Percentiles rank a stretch among this genome's conserved stretches.
Conservation (phyloP, 495 filamentous ascomycete species). For the Elasticomyces elasticus region DNA sequence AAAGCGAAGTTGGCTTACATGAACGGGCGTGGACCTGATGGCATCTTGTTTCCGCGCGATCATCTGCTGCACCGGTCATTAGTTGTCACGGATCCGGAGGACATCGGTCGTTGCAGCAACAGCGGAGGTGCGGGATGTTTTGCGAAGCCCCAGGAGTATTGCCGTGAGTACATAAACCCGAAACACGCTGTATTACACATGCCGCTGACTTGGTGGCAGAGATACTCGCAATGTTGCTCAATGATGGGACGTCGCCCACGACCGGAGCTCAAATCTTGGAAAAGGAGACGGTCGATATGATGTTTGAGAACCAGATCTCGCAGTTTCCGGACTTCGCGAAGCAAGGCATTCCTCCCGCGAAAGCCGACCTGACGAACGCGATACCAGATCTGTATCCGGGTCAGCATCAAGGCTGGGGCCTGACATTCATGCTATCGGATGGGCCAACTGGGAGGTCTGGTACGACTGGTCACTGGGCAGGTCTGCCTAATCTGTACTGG, state of each 20-base stretch:
- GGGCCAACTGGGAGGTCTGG: conserved; percentile 38
- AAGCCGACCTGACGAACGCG: conserved; percentile 38
- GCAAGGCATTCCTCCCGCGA: conserved; percentile 35
- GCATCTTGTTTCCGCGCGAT: conserved; percentile 35
- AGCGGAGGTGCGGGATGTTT: conserved; percentile 43
- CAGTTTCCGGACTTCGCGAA: conserved; percentile 41
- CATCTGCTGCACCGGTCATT: conserved; percentile 39
- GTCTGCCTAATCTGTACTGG: conserved; percentile 50
- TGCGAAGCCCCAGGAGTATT: conserved; percentile 44
- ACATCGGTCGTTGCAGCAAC: conserved; percentile 34
- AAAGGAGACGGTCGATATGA: conserved; percentile 42
- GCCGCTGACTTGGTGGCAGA: conserved; percentile 1
- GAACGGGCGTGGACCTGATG: conserved; percentile 36
- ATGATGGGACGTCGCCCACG: conserved; percentile 30
- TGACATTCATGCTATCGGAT: conserved; percentile 43
- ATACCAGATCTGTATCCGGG: conserved; percentile 41
- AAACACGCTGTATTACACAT: neutral
- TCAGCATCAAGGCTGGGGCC: conserved; percentile 46
- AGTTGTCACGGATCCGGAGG: conserved; percentile 27
- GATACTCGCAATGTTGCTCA: conserved; percentile 26
- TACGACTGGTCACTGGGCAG: conserved; percentile 45
- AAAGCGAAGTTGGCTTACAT: conserved; percentile 39
- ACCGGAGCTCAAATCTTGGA: conserved; percentile 39
- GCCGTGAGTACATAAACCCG: conserved; percentile 7
- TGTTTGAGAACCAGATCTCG: conserved; percentile 53